Evolutionary conservation across 441 rosid species (phyloP).

Genomic region (Rhodomyrtus psidioides): DNA sequence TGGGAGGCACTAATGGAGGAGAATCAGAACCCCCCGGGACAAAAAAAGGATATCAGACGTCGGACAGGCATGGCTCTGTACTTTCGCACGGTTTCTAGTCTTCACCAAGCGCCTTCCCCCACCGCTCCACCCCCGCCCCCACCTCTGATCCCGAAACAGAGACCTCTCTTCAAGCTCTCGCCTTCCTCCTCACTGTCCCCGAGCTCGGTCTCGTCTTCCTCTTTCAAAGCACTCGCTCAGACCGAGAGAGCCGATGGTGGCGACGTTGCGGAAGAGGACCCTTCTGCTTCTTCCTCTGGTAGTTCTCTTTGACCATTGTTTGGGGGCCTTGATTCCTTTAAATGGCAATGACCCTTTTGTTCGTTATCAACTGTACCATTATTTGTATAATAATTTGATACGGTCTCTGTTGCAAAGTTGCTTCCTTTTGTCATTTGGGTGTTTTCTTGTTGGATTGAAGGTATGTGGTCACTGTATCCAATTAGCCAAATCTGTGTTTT

Average conservation of each 20-base stretch:
- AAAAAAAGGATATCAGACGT: neutral
- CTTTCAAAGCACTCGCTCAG: slow-evolving; percentile 25
- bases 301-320: neutral
- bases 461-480: neutral
- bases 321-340: neutral
- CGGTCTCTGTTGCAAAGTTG: neutral
- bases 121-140: neutral
- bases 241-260: slow-evolving; percentile 36
- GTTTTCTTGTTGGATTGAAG: neutral
- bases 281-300: slow-evolving; percentile 34
- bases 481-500: neutral
- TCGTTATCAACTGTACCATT: neutral
- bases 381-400: neutral
- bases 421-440: neutral
- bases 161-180: slow-evolving; percentile 11
- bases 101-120: slow-evolving; percentile 22
- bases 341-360: neutral
- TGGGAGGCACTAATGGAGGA: neutral
- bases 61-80: slow-evolving; percentile 23
- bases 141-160: slow-evolving; percentile 16
- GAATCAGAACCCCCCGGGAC: neutral
- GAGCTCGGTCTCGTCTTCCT: neutral
- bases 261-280: slow-evolving; percentile 31
- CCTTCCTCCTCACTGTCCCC: slow-evolving; percentile 8
- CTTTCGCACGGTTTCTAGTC: slow-evolving; percentile 22